Base-by-base conservation (phyloP, 106 monocot genomes). In the Apostasia ramifera region DNA sequence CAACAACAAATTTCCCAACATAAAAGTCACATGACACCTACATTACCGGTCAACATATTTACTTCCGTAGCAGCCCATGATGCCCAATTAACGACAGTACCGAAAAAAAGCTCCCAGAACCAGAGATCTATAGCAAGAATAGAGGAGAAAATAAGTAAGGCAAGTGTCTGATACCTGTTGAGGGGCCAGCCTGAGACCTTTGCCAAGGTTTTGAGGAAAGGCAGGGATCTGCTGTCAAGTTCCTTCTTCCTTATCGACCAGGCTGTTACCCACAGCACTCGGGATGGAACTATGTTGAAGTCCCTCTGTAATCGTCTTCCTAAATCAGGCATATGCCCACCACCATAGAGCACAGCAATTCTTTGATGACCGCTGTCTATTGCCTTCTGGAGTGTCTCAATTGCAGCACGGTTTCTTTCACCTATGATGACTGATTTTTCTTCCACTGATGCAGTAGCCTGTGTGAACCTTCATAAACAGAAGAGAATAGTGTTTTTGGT, bases 271-370 rank as follows among this genome's bases (percentile, higher is more conserved):
- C 93, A 93, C 53, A 78, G 72, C 8, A 85, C 81, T 61, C 81
- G 64, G 37, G 79, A 78, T 55, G 93, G 93, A 7, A 82, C 80
- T 89, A 93, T 86, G 73, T 93, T 70, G 41, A 93, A 89, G 71
- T 93, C 93, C 69, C 84, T 81, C 4, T 81, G 69, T 41, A 93
- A 57, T 1, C 83, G 67, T 6, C 88, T 75, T 10, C 89, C 89
- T 41, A 93, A 65, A 60, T 93, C 93, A n/a, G 93, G 93, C 93
- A 93, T 93, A 69, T 93, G 93, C 2, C 93, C 93, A 38, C 89
- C 93, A 43, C 93, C 93, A 63, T 93, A 93, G 14, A 93, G 80
- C 4, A 93, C 72, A 8, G 93, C 93, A 74, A 89, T 86, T 57
- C 67, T 84, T 44, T 78, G 76, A 57, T 84, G 45, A 5, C 93